phyloP scores from a whole-genome alignment of 352 stramenopile species.

The Discostella stelligera region DNA sequence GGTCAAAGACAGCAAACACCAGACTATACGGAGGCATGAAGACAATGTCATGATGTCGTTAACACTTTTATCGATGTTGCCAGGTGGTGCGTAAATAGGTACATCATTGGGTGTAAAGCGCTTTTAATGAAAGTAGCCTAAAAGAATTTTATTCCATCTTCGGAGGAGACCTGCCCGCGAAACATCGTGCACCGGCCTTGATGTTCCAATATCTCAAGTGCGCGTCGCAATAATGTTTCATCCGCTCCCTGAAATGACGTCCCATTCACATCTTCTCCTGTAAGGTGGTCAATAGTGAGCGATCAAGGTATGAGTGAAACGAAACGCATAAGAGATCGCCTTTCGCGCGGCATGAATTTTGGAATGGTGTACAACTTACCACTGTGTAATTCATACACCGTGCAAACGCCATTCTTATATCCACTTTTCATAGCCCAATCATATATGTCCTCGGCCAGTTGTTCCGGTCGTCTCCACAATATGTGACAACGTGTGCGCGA shows the following conservation, averaged over 20 bases:
- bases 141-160: conserved; percentile 83
- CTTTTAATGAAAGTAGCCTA: conserved; percentile 17
- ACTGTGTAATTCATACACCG: conserved; percentile 77
- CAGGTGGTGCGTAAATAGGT: too few relatives aligned
- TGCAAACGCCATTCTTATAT: conserved; percentile 75
- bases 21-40: too few relatives aligned
- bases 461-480: conserved; percentile 76
- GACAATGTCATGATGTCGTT: too few relatives aligned
- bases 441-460: conserved; percentile 78
- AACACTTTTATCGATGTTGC: too few relatives aligned
- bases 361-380: conserved; percentile 23
- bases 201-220: conserved; percentile 69
- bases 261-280: conserved; percentile 77
- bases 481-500: conserved; percentile 64
- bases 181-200: conserved; percentile 76
- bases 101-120: not conserved
- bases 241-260: conserved; percentile 79
- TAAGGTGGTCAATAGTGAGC: too few relatives aligned
- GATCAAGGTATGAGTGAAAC: not conserved
- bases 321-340: not conserved
- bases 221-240: conserved; percentile 73
- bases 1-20: too few relatives aligned
- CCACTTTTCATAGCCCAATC: conserved; percentile 69
- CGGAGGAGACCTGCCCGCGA: conserved; percentile 70
- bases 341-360: too few relatives aligned